Conservation (phyloP, 2,329 filamentous ascomycete genomes). For the Talaromyces pinophilus region DNA sequence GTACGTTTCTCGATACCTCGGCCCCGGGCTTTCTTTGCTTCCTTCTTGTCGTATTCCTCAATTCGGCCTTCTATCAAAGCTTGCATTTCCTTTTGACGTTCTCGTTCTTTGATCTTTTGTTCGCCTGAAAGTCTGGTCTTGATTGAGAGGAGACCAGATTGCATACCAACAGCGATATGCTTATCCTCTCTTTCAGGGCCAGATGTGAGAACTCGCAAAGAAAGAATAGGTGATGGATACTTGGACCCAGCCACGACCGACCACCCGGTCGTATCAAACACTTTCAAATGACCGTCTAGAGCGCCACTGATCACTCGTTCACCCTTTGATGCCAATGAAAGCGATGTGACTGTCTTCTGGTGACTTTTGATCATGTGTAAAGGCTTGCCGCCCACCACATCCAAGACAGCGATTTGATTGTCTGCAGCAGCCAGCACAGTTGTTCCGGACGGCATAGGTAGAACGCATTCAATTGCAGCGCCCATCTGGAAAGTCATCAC, state of each 20-base stretch:
- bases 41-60: conserved; percentile 72
- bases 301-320: conserved; percentile 82
- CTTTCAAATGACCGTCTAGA: conserved; percentile 93
- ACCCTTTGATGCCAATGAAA: conserved; percentile 78
- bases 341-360: conserved; percentile 93
- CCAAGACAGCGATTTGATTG: conserved; percentile 85
- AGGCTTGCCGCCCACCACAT: conserved; percentile 87
- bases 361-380: conserved; percentile 87
- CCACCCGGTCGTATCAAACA: conserved; percentile 93
- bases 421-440: conserved; percentile 82
- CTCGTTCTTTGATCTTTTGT: conserved; percentile 73
- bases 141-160: conserved; percentile 86
- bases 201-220: conserved; percentile 72
- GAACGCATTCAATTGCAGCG: conserved; percentile 84
- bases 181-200: conserved; percentile 75
- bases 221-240: conserved; percentile 87
- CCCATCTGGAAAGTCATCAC: conserved; percentile 95
- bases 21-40: conserved; percentile 67
- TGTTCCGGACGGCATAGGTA: conserved; percentile 83
- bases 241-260: conserved; percentile 95
- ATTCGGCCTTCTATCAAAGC: conserved; percentile 76
- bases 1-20: conserved; percentile 63
- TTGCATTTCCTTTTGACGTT: conserved; percentile 81
- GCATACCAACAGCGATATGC: conserved; percentile 92
- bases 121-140: conserved; percentile 83